Percentiles rank a stretch among this genome's conserved stretches.
phyloP scores from a whole-genome alignment of 2,329 filamentous ascomycete species.

The Fusarium udum region DNA sequence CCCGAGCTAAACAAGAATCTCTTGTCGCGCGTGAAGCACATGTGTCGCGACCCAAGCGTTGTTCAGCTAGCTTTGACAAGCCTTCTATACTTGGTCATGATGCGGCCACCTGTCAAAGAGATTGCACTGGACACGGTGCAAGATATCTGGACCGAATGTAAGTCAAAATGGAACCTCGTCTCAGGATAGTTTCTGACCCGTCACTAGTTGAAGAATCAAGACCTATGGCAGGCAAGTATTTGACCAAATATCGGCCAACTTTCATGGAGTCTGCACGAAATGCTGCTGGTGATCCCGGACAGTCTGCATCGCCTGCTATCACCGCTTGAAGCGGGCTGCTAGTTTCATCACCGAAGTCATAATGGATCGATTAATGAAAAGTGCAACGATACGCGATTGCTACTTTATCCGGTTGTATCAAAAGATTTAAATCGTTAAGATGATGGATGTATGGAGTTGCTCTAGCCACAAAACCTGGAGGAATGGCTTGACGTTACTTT shows the following conservation, averaged over 20 bases:
- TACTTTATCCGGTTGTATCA: constrained; percentile 11
- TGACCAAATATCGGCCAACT: constrained; percentile 67
- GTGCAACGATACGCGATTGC: background rate
- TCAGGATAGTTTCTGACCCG: constrained; percentile 26
- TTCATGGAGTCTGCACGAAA: constrained; percentile 53
- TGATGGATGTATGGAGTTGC: constrained; percentile 9
- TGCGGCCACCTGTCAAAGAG: constrained; percentile 71
- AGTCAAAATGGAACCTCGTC: constrained; percentile 45
- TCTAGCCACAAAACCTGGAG: constrained; percentile 2
- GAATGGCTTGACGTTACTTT: constrained; percentile 1
- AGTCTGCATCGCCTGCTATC: constrained; percentile 44
- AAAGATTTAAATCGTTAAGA: constrained; percentile 14
- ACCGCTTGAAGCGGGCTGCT: constrained; percentile 39
- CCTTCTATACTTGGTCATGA: constrained; percentile 73
- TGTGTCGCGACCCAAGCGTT: constrained; percentile 73
- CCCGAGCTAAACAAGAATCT: constrained; percentile 79
- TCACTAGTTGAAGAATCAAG: constrained; percentile 68
- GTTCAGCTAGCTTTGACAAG: constrained; percentile 71
- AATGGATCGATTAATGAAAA: background rate
- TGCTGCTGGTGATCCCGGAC: constrained; percentile 32
- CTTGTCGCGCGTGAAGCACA: constrained; percentile 74
- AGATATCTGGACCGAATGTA: constrained; percentile 73
- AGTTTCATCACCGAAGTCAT: background rate
- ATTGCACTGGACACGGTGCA: constrained; percentile 72
- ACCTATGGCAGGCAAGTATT: constrained; percentile 69